Evolutionary conservation across 305 asterid species (phyloP), one percentile per base, ranked within the genome.

Genomic region (Galium porrigens): DNA sequence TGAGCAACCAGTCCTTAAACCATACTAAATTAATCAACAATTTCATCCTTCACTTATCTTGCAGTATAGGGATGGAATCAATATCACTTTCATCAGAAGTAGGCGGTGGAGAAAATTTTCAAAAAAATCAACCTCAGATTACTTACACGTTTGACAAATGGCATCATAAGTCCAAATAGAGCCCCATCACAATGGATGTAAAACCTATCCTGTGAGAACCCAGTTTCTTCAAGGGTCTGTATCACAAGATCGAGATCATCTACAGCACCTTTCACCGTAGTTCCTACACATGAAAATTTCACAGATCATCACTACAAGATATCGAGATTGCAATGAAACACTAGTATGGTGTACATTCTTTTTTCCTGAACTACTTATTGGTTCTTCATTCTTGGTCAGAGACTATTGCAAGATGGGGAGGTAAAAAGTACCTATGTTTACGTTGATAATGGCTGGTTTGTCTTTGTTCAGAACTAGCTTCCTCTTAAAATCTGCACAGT

Each of bases 101-200:
- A 61, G 59, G 12, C 22, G 14, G 58, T 76, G 25, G 6, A 53
- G 32, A 53, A 53, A 53, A 18, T n/a, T 11, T 20, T 2, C 12
- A 53, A 18, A 49, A 41, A 42, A 59, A 64, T 29, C n/a, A 61
- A 29, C 1, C 61, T 66, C 58, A 63, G 66, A 18, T 69, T 34
- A 61, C 80, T 71, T 65, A 84, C 97, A 64, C 79, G 88, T 78
- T 90, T 86, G 58, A 90, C 95, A 71, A 90, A 90, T 63, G 97
- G 97, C 95, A 88, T 86, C 96, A 90, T 90, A 44, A 90, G 89
- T 68, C 97, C 95, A 73, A 86, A 88, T 65, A 90, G 79, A 62
- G 96, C 97, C 10, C 96, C 97, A 52, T 88, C 96, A 58, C 96
- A 90, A 65, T 90, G 97, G 71, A 90, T 90, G 75, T 88, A 90